Evolutionary conservation across 2,329 filamentous ascomycete species (phyloP).

Genomic region (Fusarium armeniacum): DNA sequence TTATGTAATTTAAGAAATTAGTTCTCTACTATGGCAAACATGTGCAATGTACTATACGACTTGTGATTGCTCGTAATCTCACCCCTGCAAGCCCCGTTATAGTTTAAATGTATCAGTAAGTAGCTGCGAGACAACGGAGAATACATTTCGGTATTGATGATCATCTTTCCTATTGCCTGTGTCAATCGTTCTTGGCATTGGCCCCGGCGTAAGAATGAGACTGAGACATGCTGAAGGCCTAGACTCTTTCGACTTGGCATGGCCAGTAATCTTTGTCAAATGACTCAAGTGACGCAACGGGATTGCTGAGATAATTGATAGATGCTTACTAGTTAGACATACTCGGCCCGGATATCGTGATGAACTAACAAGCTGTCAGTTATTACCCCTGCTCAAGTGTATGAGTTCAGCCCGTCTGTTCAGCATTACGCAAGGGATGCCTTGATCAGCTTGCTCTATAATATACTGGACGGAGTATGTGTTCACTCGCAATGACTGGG

Average conservation of each 20-base stretch:
- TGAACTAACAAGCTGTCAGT: slow-evolving; percentile 12
- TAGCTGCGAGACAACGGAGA: slow-evolving; percentile 21
- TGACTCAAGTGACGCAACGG: slow-evolving; percentile 23
- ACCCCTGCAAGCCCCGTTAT: slow-evolving; percentile 6
- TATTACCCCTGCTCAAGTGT: not conserved
- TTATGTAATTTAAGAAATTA: slow-evolving; percentile 13
- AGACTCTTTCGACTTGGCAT: slow-evolving; percentile 10
- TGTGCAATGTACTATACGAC: not conserved
- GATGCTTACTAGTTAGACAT: slow-evolving; percentile 3
- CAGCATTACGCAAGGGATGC: slow-evolving; percentile 6
- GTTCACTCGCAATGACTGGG: not conserved
- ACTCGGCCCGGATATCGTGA: not conserved
- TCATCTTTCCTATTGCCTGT: slow-evolving; percentile 6
- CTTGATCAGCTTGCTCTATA: not conserved
- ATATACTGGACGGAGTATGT: not conserved
- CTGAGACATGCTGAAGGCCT: slow-evolving; percentile 31
- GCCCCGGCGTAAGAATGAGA: not conserved
- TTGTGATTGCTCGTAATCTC: slow-evolving; percentile 9
- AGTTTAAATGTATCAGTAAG: not conserved
- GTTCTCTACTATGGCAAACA: not conserved
- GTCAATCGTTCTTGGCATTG: slow-evolving; percentile 1
- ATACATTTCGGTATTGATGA: slow-evolving; percentile 19
- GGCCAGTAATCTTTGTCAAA: slow-evolving; percentile 20
- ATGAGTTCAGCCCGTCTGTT: slow-evolving; percentile 17
- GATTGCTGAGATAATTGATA: slow-evolving; percentile 10